Base-by-base conservation (phyloP, 495 filamentous ascomycete species). In the Aspergillus bridgeri region DNA sequence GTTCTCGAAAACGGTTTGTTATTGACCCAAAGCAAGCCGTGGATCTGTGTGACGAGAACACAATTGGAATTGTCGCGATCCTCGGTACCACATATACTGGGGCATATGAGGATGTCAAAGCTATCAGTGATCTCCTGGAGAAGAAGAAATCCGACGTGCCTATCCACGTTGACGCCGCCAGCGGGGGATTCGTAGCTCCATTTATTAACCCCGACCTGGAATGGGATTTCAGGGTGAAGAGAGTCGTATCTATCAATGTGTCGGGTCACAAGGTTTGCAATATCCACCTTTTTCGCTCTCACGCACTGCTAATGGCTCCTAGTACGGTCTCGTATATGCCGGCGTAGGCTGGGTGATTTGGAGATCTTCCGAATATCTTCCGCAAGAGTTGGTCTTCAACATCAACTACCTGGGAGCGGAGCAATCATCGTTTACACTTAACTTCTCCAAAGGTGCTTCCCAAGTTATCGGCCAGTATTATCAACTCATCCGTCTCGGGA, bases 391-490 rank as follows among this genome's bases (percentile, higher is more conserved):
- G 38, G 89, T 96, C 65, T 96, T 96, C 82, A 96, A 94, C 80
- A 94, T 96, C 81, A 96, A 96, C 76, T 96, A 96, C 70, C 86
- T 96, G 3, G 92, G 92, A 51, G 89, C 92, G 22, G 91, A 96
- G 63, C 92, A 96, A 74, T 85, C 91, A 17, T 95, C 90, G 51
- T 96, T 96, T 79, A 96, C 91, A 18, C 82, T 96, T 51, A 96
- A 96, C 79, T 96, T 96, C 79, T 91, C 87, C 69, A 93, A 94
- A 72, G 91, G 92, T 58, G 92, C 92, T 42, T 86, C 86, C 42
- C 92, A 96, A 64, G 86, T 96, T 61, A 95, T 96, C 65, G 91
- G 92, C 42, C 92, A 96, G 72, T 96, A 96, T 77, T 96, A 96
- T 76, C 91, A 96, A 70, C 77, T 96, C 69, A 94, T 96, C 74